phyloP scores from a whole-genome alignment of 75 land plant species.

The Pinus tabuliformis region DNA sequence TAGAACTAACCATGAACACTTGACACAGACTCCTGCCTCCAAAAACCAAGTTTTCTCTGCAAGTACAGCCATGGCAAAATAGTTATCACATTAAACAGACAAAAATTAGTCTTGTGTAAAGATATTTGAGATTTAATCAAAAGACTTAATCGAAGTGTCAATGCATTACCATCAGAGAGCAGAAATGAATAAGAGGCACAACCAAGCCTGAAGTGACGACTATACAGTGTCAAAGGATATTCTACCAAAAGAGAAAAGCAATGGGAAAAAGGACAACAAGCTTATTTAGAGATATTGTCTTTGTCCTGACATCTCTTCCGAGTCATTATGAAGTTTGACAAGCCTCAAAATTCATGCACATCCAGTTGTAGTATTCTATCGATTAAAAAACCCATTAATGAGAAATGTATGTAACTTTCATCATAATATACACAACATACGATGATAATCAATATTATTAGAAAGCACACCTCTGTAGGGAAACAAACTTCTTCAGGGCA shows the following conservation, averaged over 20 bases:
- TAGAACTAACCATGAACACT: constrained; percentile 12
- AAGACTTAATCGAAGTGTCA: background rate
- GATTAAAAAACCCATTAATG: no score
- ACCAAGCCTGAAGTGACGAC: background rate
- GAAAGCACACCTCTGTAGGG: constrained; percentile 15
- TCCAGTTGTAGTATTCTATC: background rate
- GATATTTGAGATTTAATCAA: background rate
- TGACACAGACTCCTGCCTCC: constrained; percentile 22
- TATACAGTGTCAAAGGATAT: no score
- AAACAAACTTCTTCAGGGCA: constrained; percentile 18
- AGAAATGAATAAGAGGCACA: background rate
- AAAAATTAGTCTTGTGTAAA: background rate
- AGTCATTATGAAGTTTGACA: background rate
- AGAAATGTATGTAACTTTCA: no score
- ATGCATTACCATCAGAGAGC: background rate
- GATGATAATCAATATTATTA: background rate
- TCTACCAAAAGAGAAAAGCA: background rate
- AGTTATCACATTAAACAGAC: background rate
- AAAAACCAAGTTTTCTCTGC: constrained; percentile 41
- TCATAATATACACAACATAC: no score
- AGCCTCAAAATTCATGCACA: background rate
- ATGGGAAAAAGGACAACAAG: background rate
- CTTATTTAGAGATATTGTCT: background rate
- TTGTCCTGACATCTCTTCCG: background rate
- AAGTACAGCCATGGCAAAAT: constrained; percentile 4